Conservation (phyloP, 2,329 filamentous ascomycete genomes). For the Diaporthe batatas region DNA sequence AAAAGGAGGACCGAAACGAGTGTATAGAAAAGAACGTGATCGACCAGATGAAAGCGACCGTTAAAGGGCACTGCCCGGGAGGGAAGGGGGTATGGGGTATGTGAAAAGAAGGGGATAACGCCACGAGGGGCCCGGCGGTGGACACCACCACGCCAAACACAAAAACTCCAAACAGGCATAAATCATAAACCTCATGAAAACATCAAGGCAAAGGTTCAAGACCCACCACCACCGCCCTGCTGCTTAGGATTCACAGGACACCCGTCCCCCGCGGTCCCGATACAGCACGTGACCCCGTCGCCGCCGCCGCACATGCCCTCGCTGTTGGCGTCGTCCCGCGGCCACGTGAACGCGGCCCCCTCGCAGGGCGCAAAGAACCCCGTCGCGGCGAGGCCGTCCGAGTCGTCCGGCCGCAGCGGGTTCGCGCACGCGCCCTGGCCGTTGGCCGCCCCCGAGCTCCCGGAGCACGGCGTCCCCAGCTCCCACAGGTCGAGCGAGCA, state of each 20-base stretch:
- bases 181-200: background rate
- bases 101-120: no score
- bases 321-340: conserved; percentile 37
- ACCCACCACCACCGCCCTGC: background rate
- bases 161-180: background rate
- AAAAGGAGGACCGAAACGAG: background rate
- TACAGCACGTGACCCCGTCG: conserved; percentile 37
- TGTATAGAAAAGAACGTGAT: conserved; percentile 15
- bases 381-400: conserved; percentile 13
- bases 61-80: background rate
- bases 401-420: conserved; percentile 30
- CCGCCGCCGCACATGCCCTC: conserved; percentile 34
- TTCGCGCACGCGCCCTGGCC: conserved; percentile 37
- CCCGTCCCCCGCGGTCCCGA: conserved; percentile 31
- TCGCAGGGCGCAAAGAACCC: conserved; percentile 36
- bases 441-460: conserved; percentile 15
- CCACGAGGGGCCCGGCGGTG: background rate
- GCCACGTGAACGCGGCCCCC: conserved; percentile 40
- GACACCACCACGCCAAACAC: background rate
- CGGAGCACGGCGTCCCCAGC: conserved; percentile 18
- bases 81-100: no score
- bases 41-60: conserved; percentile 29
- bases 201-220: no score
- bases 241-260: conserved; percentile 36
- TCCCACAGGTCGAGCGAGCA: conserved; percentile 39